Evolutionary conservation across 495 filamentous ascomycete species (phyloP).

Genomic region (Trichoderma gamsii): DNA sequence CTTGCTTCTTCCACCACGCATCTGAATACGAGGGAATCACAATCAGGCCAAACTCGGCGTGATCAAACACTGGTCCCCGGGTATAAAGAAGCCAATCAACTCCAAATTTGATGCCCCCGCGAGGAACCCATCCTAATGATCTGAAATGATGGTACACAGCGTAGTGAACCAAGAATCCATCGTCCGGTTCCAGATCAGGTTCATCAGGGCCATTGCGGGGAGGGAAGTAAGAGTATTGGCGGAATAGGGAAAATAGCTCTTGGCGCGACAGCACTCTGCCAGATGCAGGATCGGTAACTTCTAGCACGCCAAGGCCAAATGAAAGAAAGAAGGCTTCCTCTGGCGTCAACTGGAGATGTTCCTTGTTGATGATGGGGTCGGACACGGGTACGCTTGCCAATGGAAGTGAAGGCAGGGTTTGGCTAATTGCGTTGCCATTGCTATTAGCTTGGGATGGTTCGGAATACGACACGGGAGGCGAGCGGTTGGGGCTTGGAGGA

Average conservation of each 20-base stretch:
- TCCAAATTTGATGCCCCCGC: conserved; percentile 89
- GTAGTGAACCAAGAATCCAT: conserved; percentile 81
- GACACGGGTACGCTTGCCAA: conserved; percentile 13
- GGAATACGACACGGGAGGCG: conserved; percentile 5
- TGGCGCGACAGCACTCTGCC: conserved; percentile 41
- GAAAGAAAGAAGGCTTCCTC: conserved; percentile 91
- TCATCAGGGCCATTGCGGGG: conserved; percentile 31
- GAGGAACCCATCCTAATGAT: conserved; percentile 92
- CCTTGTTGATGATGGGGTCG: conserved; percentile 59
- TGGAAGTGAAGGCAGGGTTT: background rate
- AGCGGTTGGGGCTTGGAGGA: conserved; percentile 33
- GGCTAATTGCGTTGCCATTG: conserved; percentile 1
- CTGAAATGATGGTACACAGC: conserved; percentile 94
- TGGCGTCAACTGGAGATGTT: conserved; percentile 82
- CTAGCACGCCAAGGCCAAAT: conserved; percentile 74
- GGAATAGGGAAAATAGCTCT: conserved; percentile 58
- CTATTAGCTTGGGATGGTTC: background rate
- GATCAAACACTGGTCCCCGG: conserved; percentile 87
- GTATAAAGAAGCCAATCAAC: conserved; percentile 92
- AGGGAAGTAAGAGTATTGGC: conserved; percentile 65
- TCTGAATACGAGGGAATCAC: conserved; percentile 78
- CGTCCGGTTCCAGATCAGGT: conserved; percentile 52
- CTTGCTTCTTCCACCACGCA: conserved; percentile 59
- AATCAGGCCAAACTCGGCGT: conserved; percentile 85
- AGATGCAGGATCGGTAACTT: conserved; percentile 53